Conservation (phyloP, 129 eudicot species). For the Pseudognaphalium luteoalbum region DNA sequence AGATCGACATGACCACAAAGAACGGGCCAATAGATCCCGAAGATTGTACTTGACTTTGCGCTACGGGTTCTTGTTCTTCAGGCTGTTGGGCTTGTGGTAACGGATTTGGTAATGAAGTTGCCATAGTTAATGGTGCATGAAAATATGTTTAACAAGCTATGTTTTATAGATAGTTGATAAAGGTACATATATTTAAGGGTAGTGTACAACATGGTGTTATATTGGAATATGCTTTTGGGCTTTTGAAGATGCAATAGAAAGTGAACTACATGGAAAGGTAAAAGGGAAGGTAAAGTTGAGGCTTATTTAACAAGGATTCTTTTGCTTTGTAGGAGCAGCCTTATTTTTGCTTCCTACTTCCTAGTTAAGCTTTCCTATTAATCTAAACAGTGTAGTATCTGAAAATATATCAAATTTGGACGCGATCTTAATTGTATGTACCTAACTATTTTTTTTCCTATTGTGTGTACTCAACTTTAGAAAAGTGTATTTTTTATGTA, state of each 20-base stretch:
- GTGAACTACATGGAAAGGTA: conserved; percentile 50
- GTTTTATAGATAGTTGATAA: conserved; percentile 19
- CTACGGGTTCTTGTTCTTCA: conserved; percentile 35
- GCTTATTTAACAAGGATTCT: conserved; percentile 28
- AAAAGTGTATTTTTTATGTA: no score
- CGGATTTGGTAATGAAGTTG: conserved; percentile 38
- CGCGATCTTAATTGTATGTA: no score
- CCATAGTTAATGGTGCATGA: conserved; percentile 26
- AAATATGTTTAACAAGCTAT: not conserved
- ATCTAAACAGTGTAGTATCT: no score
- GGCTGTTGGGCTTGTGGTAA: conserved; percentile 41
- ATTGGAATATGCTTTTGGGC: conserved; percentile 24
- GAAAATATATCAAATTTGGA: no score
- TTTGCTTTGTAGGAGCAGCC: conserved; percentile 30
- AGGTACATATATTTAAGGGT: conserved; percentile 11
- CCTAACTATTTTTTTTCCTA: no score
- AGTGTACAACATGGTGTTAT: conserved; percentile 18
- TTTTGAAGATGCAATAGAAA: conserved; percentile 31
- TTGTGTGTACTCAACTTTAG: no score
- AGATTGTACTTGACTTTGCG: conserved; percentile 15
- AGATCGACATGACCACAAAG: conserved; percentile 50
- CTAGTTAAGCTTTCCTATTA: conserved; percentile 28
- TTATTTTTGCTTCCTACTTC: conserved; percentile 33
- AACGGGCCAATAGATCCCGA: conserved; percentile 57
- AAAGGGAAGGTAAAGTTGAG: conserved; percentile 34